A percentile compares a stretch with the other conserved stretches of the same genome.
phyloP scores from a whole-genome alignment of 1,284 basidiomycete species.

The Volvariella volvacea region DNA sequence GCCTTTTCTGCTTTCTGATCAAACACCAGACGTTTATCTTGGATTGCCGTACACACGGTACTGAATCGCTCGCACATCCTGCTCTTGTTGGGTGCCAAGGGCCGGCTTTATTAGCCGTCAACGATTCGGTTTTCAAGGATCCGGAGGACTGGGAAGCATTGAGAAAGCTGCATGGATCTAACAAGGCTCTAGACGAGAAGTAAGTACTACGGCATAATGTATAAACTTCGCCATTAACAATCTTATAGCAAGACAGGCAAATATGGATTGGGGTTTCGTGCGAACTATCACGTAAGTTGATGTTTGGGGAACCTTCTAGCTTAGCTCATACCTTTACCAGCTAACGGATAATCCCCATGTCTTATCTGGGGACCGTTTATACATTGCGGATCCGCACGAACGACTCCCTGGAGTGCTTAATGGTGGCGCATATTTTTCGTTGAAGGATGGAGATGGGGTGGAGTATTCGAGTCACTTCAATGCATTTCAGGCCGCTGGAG shows the following conservation, averaged over 20 bases:
- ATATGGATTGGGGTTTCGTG: slow-evolving; percentile 45
- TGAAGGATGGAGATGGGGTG: background rate
- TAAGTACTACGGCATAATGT: slow-evolving; percentile 18
- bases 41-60: slow-evolving; percentile 27
- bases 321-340: slow-evolving; percentile 17
- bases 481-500: background rate
- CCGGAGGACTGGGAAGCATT: slow-evolving; percentile 39
- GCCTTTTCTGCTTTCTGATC: background rate
- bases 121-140: slow-evolving; percentile 30
- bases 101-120: slow-evolving; percentile 40
- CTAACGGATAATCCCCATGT: slow-evolving; percentile 46
- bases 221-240: no score
- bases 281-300: slow-evolving; percentile 39
- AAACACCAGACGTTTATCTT: slow-evolving; percentile 32
- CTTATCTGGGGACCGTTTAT: slow-evolving; percentile 26
- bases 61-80: slow-evolving; percentile 18
- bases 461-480: background rate
- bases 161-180: slow-evolving; percentile 35
- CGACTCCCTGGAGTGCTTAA: background rate
- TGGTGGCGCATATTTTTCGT: background rate
- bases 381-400: background rate
- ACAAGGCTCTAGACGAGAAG: slow-evolving; percentile 37
- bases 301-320: background rate
- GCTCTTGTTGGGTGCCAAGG: slow-evolving; percentile 30
- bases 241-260: slow-evolving; percentile 49